A percentile compares a stretch with the other conserved stretches of the same genome.
Evolutionary conservation across 2,329 filamentous ascomycete genomes (phyloP).

Genomic region (Penicillium hesseltinei): DNA sequence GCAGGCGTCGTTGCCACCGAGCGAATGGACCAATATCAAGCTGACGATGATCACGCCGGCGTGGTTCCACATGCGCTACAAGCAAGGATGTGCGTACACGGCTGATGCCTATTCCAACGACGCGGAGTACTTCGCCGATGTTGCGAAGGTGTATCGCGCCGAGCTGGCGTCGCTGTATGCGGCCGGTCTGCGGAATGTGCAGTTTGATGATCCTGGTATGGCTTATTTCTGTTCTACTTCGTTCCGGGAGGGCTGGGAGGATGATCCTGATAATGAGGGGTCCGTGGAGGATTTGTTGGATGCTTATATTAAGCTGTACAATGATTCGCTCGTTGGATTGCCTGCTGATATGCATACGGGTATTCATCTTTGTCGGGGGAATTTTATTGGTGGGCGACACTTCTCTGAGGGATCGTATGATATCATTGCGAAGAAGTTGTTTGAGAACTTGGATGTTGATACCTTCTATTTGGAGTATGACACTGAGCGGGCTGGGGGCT

Average conservation of each 20-base stretch:
- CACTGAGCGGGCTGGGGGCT: constrained; percentile 62
- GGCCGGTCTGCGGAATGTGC: constrained; percentile 62
- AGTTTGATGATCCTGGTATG: constrained; percentile 66
- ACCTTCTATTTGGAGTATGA: constrained; percentile 71
- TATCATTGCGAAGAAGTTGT: constrained; percentile 64
- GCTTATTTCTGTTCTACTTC: constrained; percentile 71
- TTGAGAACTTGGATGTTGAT: constrained; percentile 61
- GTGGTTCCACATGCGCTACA: constrained; percentile 61
- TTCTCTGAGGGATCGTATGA: constrained; percentile 68
- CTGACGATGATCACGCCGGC: constrained; percentile 65
- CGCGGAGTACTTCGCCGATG: constrained; percentile 62
- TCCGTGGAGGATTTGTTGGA: constrained; percentile 70
- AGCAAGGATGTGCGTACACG: too few species aligned
- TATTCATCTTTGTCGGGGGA: constrained; percentile 68
- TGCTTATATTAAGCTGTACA: constrained; percentile 74
- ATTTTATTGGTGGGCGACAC: constrained; percentile 65
- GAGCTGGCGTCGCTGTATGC: constrained; percentile 62
- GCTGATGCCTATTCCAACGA: too few species aligned
- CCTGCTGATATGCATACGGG: constrained; percentile 72
- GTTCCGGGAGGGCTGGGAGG: constrained; percentile 68
- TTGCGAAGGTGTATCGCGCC: constrained; percentile 62
- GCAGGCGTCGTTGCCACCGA: constrained; percentile 49
- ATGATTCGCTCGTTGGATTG: constrained; percentile 63
- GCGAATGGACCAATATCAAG: constrained; percentile 64
- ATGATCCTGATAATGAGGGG: constrained; percentile 65